Percentiles rank a stretch among this genome's conserved stretches.
These are phyloP conservation scores for Inonotus hispidus DNA, from an alignment of 1,284 basidiomycete species.

Conservation along the genomic window DNA sequence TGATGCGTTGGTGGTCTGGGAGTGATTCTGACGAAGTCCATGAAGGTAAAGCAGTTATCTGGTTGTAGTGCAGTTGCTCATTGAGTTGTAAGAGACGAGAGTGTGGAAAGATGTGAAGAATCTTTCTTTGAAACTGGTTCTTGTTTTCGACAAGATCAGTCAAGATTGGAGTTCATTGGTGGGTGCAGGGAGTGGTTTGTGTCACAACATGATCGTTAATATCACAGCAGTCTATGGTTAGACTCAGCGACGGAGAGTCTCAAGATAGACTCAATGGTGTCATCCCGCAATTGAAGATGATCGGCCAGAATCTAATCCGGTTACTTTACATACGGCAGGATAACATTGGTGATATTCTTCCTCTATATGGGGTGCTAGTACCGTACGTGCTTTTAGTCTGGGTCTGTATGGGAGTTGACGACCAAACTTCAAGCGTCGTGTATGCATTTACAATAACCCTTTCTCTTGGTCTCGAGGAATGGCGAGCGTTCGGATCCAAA, in stretches of 20 bases:
- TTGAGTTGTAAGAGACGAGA: background rate
- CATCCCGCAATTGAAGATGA: background rate
- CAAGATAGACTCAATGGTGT: background rate
- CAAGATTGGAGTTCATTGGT: background rate
- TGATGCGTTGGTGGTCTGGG: background rate
- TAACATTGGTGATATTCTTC: background rate
- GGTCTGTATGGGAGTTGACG: no score
- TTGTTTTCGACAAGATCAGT: background rate
- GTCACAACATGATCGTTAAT: background rate
- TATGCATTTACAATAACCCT: no score
- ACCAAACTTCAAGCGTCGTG: no score
- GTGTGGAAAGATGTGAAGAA: background rate
- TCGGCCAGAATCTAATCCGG: background rate
- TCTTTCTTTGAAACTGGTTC: background rate
- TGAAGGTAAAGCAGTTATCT: background rate
- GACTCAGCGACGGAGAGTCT: background rate
- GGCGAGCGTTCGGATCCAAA: background rate
- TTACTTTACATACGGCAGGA: background rate
- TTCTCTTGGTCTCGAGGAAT: background rate
- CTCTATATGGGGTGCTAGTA: background rate
- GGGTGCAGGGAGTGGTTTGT: background rate
- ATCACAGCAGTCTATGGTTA: background rate
- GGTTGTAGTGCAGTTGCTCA: background rate
- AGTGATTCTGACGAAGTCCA: background rate
- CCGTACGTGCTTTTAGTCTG: background rate